Conservation (phyloP, 441 rosid species). For the Codiaeum variegatum region DNA sequence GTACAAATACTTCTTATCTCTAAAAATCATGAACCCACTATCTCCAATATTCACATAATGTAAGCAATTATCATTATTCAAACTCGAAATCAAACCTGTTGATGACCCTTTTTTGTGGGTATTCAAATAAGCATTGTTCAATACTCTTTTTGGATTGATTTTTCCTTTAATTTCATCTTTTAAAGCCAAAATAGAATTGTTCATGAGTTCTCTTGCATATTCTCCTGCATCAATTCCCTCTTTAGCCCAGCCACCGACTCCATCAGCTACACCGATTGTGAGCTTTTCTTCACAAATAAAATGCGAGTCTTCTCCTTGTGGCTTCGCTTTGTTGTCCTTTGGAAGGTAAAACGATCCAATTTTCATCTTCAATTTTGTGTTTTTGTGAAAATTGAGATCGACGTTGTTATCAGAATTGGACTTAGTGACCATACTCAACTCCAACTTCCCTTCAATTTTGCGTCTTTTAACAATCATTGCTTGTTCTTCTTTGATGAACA, state of each 20-base stretch:
- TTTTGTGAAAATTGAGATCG: neutral
- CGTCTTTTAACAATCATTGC: neutral
- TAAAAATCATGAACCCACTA: slow-evolving; percentile 29
- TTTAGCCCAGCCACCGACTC: slow-evolving; percentile 25
- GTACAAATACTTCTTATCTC: slow-evolving; percentile 5
- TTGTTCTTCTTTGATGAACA: neutral
- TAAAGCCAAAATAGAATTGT: neutral
- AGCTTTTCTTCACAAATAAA: slow-evolving; percentile 15
- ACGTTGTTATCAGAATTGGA: neutral
- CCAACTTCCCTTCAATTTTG: neutral
- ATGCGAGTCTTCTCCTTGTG: slow-evolving; percentile 28
- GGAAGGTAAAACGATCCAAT: neutral
- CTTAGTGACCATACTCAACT: neutral
- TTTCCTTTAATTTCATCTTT: neutral
- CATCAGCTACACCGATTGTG: slow-evolving; percentile 27
- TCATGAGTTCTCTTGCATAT: slow-evolving; percentile 24
- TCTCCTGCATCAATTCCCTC: slow-evolving; percentile 10
- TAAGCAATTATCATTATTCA: neutral
- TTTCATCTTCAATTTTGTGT: neutral
- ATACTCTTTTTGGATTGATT: slow-evolving; percentile 8
- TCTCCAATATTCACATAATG: slow-evolving; percentile 27
- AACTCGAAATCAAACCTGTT: slow-evolving; percentile 19
- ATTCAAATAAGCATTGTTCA: slow-evolving; percentile 6
- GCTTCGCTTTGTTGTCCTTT: neutral
- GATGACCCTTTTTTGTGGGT: slow-evolving; percentile 21